These are phyloP conservation scores for Eucalyptus guilfoylei DNA, from an alignment of 345 rosid genomes.

Conservation along the genomic window DNA sequence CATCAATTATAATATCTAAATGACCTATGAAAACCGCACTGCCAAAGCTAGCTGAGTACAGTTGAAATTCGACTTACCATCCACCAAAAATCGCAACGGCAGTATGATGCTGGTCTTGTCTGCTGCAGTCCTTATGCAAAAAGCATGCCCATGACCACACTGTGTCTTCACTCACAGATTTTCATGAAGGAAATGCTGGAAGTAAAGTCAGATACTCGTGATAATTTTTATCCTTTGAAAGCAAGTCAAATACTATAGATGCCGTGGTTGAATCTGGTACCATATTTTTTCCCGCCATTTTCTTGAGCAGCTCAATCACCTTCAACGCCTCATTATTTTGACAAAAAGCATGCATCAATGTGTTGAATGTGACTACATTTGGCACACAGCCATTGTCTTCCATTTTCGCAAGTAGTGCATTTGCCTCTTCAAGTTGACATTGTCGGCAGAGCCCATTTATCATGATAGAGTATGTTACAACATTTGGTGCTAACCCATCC, in stretches of 20 bases:
- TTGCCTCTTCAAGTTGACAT: neutral
- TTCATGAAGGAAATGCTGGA: slow-evolving; percentile 10
- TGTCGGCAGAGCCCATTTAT: slow-evolving; percentile 6
- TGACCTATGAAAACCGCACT: neutral
- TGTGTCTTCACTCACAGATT: neutral
- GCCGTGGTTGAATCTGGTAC: neutral
- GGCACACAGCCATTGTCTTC: slow-evolving; percentile 13
- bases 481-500: slow-evolving; percentile 5
- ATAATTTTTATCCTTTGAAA: slow-evolving; percentile 8
- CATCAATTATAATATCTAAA: neutral
- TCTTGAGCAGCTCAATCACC: slow-evolving; percentile 8
- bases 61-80: neutral
- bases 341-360: neutral
- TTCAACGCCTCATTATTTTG: neutral
- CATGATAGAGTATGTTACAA: slow-evolving; percentile 7
- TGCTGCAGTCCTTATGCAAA: neutral
- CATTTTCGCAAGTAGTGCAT: slow-evolving; percentile 1
- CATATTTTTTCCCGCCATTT: slow-evolving; percentile 16
- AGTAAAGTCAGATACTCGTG: slow-evolving; percentile 3
- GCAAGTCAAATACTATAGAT: slow-evolving; percentile 6
- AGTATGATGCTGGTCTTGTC: neutral
- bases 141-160: neutral
- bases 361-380: neutral
- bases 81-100: neutral
- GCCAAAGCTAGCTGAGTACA: neutral